These are phyloP conservation scores for Achaetomiella virescens DNA, from an alignment of 495 filamentous ascomycete genomes.

Conservation along the genomic window DNA sequence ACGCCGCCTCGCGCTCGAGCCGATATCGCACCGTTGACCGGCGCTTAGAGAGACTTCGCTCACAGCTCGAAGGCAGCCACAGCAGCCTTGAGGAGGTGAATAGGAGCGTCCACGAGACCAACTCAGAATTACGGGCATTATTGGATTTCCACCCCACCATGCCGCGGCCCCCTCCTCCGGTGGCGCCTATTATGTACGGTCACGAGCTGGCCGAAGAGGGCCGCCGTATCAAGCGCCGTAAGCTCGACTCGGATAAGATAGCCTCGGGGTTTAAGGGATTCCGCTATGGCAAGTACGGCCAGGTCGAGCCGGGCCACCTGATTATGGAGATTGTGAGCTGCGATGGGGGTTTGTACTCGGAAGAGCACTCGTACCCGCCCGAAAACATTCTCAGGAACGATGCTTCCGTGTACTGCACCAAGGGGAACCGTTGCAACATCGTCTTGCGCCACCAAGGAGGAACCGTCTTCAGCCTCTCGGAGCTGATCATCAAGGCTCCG, in stretches of 20 bases:
- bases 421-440: slow-evolving; percentile 75
- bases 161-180: slow-evolving; percentile 36
- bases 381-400: slow-evolving; percentile 83
- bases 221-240: slow-evolving; percentile 63
- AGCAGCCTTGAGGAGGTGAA: slow-evolving; percentile 15
- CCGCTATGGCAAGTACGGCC: slow-evolving; percentile 74
- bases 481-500: slow-evolving; percentile 83
- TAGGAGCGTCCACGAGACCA: slow-evolving; percentile 36
- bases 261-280: slow-evolving; percentile 51
- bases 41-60: slow-evolving; percentile 24
- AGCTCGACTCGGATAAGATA: slow-evolving; percentile 59
- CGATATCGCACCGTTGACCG: slow-evolving; percentile 32
- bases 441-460: slow-evolving; percentile 72
- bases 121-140: slow-evolving; percentile 41
- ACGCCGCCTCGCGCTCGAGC: slow-evolving; percentile 19
- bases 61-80: slow-evolving; percentile 5
- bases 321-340: slow-evolving; percentile 84
- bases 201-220: slow-evolving; percentile 39
- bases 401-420: slow-evolving; percentile 80
- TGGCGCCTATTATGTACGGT: slow-evolving; percentile 25
- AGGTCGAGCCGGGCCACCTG: slow-evolving; percentile 71
- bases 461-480: slow-evolving; percentile 71
- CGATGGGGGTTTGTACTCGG: slow-evolving; percentile 72
- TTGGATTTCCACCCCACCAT: slow-evolving; percentile 36
- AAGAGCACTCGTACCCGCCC: slow-evolving; percentile 56